Conservation (phyloP, 2,329 filamentous ascomycete genomes). For the Pseudogymnoascus sp. region DNA sequence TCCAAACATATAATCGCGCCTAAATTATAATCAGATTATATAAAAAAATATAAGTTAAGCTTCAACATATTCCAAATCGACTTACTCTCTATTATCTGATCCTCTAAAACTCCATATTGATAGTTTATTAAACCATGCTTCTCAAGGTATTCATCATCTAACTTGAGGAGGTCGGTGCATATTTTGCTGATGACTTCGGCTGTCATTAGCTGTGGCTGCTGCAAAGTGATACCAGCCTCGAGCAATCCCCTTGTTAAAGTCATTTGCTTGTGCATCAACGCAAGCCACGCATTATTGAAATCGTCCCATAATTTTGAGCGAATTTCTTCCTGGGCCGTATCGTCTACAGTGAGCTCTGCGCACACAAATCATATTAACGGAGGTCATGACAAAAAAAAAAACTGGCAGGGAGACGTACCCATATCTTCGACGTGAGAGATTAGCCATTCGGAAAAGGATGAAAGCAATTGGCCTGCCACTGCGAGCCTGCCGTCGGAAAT, state of each 20-base stretch:
- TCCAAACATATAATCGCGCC: neutral
- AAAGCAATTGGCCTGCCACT: conserved; percentile 51
- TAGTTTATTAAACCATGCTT: conserved; percentile 94
- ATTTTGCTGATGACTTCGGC: conserved; percentile 67
- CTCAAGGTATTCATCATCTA: conserved; percentile 76
- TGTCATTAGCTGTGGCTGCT: conserved; percentile 58
- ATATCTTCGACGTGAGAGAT: conserved; percentile 58
- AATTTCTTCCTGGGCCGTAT: conserved; percentile 66
- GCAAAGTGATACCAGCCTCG: conserved; percentile 49
- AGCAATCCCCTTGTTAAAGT: conserved; percentile 56
- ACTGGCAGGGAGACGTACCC: conserved; percentile 44
- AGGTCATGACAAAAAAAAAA: conserved; percentile 26
- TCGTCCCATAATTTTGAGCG: conserved; percentile 85
- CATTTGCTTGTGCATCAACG: conserved; percentile 75
- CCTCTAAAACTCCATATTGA: conserved; percentile 93
- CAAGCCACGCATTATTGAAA: conserved; percentile 90
- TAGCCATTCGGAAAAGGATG: conserved; percentile 61
- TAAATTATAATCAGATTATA: neutral
- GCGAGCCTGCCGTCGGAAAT: conserved; percentile 53
- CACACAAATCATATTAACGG: conserved; percentile 29
- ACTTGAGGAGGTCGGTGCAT: conserved; percentile 71
- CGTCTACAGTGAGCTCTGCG: conserved; percentile 77
- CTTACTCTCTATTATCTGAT: conserved; percentile 79
- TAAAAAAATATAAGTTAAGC: neutral
- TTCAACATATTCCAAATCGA: conserved; percentile 19